phyloP scores from a whole-genome alignment of 495 filamentous ascomycete genomes.

The Diplogelasinospora grovesii region DNA sequence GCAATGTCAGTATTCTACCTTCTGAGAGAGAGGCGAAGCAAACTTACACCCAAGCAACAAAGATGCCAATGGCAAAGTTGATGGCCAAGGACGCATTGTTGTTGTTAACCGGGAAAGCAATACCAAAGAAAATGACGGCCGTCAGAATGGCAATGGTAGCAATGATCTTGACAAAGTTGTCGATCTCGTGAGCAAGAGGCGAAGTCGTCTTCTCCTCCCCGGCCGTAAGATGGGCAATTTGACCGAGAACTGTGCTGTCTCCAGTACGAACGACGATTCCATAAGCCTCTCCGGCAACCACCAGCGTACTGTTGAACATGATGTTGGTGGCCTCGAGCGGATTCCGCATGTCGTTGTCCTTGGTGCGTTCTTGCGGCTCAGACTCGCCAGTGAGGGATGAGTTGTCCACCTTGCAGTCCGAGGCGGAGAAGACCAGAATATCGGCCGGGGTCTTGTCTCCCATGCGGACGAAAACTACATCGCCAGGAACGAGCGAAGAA shows the following conservation, averaged over 20 bases:
- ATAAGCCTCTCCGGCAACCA: conserved; percentile 19
- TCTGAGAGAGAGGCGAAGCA: too few relatives aligned
- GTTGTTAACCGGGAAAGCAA: conserved; percentile 16
- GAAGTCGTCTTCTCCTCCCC: conserved; percentile 10
- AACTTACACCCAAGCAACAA: too few relatives aligned
- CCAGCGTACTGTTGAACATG: conserved; percentile 16
- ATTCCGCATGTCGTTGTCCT: conserved; percentile 22
- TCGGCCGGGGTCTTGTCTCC: conserved; percentile 67
- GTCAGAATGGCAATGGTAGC: conserved; percentile 14
- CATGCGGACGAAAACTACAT: conserved; percentile 59
- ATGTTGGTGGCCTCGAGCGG: conserved; percentile 22
- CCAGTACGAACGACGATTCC: conserved; percentile 62
- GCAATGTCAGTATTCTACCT: too few relatives aligned
- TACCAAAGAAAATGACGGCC: conserved; percentile 10
- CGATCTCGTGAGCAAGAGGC: conserved; percentile 11
- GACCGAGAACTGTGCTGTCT: conserved; percentile 62
- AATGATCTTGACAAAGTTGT: conserved; percentile 21
- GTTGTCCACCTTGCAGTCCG: conserved; percentile 58
- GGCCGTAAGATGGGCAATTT: conserved; percentile 44
- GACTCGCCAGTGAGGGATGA: conserved; percentile 53
- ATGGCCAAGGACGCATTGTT: conserved; percentile 15
- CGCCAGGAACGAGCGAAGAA: conserved; percentile 50
- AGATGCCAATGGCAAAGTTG: conserved; percentile 16
- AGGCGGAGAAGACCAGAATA: conserved; percentile 51
- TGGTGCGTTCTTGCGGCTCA: conserved; percentile 13